These are phyloP conservation scores for Hypomyces perniciosus DNA, from an alignment of 2,329 filamentous ascomycete genomes.

Conservation along the genomic window DNA sequence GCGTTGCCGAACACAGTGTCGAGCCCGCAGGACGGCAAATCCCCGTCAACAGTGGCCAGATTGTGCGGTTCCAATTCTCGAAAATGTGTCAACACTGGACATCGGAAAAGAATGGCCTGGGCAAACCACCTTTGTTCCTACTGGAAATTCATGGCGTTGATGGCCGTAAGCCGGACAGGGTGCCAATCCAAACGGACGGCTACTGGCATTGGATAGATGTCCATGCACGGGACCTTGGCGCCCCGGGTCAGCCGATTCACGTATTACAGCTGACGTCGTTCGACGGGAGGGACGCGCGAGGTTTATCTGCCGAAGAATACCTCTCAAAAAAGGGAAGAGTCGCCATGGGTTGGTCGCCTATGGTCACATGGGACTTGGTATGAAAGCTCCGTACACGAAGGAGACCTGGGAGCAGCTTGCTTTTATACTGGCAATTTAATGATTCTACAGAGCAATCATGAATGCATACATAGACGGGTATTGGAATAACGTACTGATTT, in stretches of 20 bases:
- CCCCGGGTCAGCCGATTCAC: constrained; percentile 60
- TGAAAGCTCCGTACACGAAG: constrained; percentile 12
- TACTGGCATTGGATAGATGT: constrained; percentile 81
- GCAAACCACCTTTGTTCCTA: constrained; percentile 62
- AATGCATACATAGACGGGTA: background rate
- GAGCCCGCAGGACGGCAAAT: constrained; percentile 49
- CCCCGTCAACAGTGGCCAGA: constrained; percentile 47
- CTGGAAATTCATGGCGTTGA: constrained; percentile 61
- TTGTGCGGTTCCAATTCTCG: constrained; percentile 73
- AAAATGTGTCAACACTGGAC: constrained; percentile 81
- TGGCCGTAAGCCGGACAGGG: constrained; percentile 59
- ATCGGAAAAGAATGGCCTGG: constrained; percentile 59
- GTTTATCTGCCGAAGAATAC: constrained; percentile 43
- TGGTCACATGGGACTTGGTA: constrained; percentile 47
- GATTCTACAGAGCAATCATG: background rate
- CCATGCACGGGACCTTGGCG: constrained; percentile 56
- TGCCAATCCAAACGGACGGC: constrained; percentile 72
- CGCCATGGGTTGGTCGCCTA: constrained; percentile 39
- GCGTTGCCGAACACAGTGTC: constrained; percentile 53
- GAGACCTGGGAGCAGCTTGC: too few species aligned
- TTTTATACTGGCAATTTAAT: background rate
- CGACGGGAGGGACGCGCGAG: constrained; percentile 41
- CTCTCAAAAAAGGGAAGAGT: constrained; percentile 37
- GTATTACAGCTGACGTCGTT: constrained; percentile 54
- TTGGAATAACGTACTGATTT: background rate